A percentile compares a stretch with the other conserved stretches of the same genome.
Evolutionary conservation across 768 basidiomycete species (phyloP).

Genomic region (Termitomyces sp.): DNA sequence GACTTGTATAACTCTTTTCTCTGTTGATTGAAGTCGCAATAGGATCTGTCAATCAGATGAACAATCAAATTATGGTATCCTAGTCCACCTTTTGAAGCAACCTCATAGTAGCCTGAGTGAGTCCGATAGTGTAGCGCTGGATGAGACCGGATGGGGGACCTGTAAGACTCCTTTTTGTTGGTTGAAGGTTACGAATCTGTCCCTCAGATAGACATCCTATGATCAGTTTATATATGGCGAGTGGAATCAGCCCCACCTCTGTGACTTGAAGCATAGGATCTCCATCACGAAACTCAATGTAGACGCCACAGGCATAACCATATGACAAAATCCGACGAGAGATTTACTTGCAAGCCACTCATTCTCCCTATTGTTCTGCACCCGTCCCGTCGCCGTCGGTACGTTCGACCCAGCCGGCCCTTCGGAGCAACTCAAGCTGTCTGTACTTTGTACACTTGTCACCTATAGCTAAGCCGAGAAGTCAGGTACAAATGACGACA

Average conservation of each 20-base stretch:
- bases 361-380: neutral
- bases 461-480: too few relatives aligned
- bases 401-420: too few relatives aligned
- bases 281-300: neutral
- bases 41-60: neutral
- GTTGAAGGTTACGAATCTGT: neutral
- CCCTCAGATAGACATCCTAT: neutral
- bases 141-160: neutral
- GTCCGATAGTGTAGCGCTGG: neutral
- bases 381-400: too few relatives aligned
- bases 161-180: neutral
- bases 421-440: neutral
- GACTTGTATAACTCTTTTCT: neutral
- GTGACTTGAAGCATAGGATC: neutral
- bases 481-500: neutral
- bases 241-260: neutral
- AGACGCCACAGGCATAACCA: neutral
- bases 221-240: neutral
- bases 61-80: neutral
- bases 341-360: neutral
- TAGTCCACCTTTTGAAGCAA: neutral
- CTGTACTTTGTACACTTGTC: neutral
- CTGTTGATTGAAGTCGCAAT: neutral
- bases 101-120: neutral
- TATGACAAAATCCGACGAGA: neutral